A percentile compares a stretch with the other conserved stretches of the same genome.
Conservation (phyloP, 164 flowering plant species). For the Litsea cubeba region DNA sequence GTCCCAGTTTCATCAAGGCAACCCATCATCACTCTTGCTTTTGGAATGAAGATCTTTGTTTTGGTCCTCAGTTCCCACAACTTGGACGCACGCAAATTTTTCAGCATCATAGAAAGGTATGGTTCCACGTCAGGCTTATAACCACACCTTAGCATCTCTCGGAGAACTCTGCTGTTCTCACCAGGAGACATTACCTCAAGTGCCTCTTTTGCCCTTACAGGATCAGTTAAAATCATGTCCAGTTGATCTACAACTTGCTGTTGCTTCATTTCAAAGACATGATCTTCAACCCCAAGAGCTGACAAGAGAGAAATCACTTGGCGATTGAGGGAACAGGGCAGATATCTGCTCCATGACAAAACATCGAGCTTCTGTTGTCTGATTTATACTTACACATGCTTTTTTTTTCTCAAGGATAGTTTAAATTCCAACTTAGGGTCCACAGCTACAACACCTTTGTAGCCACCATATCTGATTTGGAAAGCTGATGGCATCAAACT, state of each 20-base stretch:
- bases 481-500: slow-evolving; percentile 55
- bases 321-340: slow-evolving; percentile 79
- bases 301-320: slow-evolving; percentile 77
- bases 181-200: slow-evolving; percentile 70
- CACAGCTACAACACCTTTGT: slow-evolving; percentile 86
- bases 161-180: slow-evolving; percentile 60
- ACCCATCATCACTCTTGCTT: slow-evolving; percentile 83
- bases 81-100: slow-evolving; percentile 58
- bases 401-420: slow-evolving; percentile 44
- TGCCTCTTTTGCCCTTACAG: slow-evolving; percentile 56
- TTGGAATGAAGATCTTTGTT: slow-evolving; percentile 57
- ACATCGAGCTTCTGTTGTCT: slow-evolving; percentile 60
- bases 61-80: slow-evolving; percentile 57
- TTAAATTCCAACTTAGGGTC: slow-evolving; percentile 61
- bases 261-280: slow-evolving; percentile 59
- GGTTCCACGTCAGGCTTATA: slow-evolving; percentile 78
- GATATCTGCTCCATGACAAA: slow-evolving; percentile 65
- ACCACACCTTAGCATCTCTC: slow-evolving; percentile 74
- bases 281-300: slow-evolving; percentile 72
- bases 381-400: slow-evolving; percentile 82
- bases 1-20: slow-evolving; percentile 82
- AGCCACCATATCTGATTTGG: slow-evolving; percentile 76
- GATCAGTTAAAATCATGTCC: slow-evolving; percentile 53
- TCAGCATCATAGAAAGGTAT: slow-evolving; percentile 87
- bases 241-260: slow-evolving; percentile 51